Evolutionary conservation across 1,139 yeast species (phyloP), one percentile per base, ranked within the genome.

Genomic region (Meyerozyma carpophila): DNA sequence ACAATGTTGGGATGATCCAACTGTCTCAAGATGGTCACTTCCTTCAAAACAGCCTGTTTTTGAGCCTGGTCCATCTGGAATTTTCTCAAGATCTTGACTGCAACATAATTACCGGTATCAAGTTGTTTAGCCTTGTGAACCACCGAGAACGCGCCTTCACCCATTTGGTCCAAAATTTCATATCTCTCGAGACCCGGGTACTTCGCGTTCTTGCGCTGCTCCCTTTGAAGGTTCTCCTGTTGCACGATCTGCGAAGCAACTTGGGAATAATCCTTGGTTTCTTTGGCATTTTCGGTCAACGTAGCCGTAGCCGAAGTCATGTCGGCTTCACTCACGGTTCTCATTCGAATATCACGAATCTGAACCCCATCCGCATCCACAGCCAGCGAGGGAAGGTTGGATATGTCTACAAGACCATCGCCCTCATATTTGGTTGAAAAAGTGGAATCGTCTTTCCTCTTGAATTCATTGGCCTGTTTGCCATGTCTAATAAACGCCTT

Each of bases 401-500:
- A 34, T 18, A 34, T 34, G 26, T 34, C 37, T 3, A 25, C 44
- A 32, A 43, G 42, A 6, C 24, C 41, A 18, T 39, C 42, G 10
- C 18, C 25, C 39, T 45, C 18, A 29, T 42, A 29, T 34, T 46
- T 9, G 43, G 38, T 8, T 31, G 40, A 20, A 8, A 13, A 14
- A 9, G 37, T 20, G 21, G 32, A 16, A 36, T 10, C 41, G 38
- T 41, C 47, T 43, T 58, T 62, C 45, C 51, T 56, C 47, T 61
- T 66, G 43, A 65, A 52, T 38, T 70, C 75, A 53, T 68, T 69
- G 49, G 94, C 94, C 58, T 85, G 88, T 54, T 80, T 84, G 29
- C 95, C 95, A 55, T 86, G 94, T 55, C 95, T 81, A 47, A 87
- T 86, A 59, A 86, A 84, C 53, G 89, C 88, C 62, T 82, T 83